Conservation (phyloP, 2,329 filamentous ascomycete genomes). For the Penicillium griseofulvum region DNA sequence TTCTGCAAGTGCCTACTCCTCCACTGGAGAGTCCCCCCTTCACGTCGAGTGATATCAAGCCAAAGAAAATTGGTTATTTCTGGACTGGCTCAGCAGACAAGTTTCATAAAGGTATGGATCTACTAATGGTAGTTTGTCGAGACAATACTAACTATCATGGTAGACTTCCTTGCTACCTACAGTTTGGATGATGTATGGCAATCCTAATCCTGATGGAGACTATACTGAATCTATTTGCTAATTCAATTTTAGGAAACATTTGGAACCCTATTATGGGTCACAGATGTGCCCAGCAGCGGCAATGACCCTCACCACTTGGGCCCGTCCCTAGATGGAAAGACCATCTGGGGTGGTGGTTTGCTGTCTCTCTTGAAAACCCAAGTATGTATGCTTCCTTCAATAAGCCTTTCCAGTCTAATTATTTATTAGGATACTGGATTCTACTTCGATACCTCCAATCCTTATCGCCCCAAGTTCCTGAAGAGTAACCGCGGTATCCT, state of each 20-base stretch:
- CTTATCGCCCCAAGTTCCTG: constrained; percentile 58
- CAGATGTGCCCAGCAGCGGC: constrained; percentile 58
- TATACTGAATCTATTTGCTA: neutral
- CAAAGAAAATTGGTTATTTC: constrained; percentile 66
- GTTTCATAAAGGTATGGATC: constrained; percentile 47
- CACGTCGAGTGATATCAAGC: constrained; percentile 54
- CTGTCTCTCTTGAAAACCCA: constrained; percentile 59
- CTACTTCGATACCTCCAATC: constrained; percentile 60
- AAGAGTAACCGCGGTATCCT: constrained; percentile 61
- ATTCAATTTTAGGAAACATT: constrained; percentile 53
- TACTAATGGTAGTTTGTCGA: neutral
- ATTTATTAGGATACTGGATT: constrained; percentile 56
- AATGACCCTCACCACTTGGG: constrained; percentile 62
- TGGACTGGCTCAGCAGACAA: constrained; percentile 63
- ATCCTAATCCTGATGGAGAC: neutral
- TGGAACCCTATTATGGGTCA: constrained; percentile 57
- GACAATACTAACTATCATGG: neutral
- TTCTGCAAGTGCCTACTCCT: constrained; percentile 60
- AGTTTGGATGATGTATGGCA: constrained; percentile 57
- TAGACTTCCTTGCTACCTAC: constrained; percentile 58
- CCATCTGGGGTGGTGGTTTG: constrained; percentile 57
- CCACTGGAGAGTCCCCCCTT: constrained; percentile 56
- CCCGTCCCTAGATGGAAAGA: constrained; percentile 56
- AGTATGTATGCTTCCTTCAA: constrained; percentile 1
- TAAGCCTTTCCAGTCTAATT: neutral